Evolutionary conservation across 345 rosid genomes (phyloP).

Genomic region (Geranium rotundifolium): DNA sequence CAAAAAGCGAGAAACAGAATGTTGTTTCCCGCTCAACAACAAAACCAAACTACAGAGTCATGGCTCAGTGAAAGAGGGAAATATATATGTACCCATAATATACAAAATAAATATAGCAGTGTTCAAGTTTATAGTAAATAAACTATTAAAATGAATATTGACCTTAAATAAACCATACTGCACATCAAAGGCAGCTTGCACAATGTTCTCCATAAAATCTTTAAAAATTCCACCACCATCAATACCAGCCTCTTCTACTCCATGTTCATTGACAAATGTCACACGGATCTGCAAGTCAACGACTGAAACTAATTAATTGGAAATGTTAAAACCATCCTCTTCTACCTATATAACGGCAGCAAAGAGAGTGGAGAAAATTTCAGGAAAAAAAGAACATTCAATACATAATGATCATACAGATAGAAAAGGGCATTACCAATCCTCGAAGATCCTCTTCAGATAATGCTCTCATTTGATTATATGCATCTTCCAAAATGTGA

Average conservation of each 20-base stretch:
- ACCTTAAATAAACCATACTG: conserved; percentile 98
- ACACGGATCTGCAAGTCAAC: conserved; percentile 70
- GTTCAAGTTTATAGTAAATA: too few species aligned
- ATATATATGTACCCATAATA: too few species aligned
- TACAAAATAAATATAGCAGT: too few species aligned
- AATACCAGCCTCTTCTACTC: conserved; percentile 99
- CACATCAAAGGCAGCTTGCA: conserved; percentile 92
- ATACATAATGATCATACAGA: neutral
- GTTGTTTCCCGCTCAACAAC: too few species aligned
- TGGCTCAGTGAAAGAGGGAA: too few species aligned
- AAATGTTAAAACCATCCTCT: neutral
- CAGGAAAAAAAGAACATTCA: neutral
- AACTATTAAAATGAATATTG: conserved; percentile 1
- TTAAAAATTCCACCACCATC: conserved; percentile 99
- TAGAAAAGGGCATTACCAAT: conserved; percentile 35
- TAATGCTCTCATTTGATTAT: conserved; percentile 84
- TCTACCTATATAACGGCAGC: neutral
- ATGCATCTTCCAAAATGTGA: conserved; percentile 96
- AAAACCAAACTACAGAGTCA: too few species aligned
- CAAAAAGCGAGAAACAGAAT: too few species aligned
- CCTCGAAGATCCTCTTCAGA: conserved; percentile 96
- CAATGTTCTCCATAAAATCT: conserved; percentile 98
- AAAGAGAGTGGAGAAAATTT: neutral
- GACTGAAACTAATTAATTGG: conserved; percentile 9
- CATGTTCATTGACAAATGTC: conserved; percentile 86